A percentile compares a stretch with the other conserved stretches of the same genome.
Evolutionary conservation across 192 early-diverging fungal species (phyloP).

Genomic region (Coemansia sp.): DNA sequence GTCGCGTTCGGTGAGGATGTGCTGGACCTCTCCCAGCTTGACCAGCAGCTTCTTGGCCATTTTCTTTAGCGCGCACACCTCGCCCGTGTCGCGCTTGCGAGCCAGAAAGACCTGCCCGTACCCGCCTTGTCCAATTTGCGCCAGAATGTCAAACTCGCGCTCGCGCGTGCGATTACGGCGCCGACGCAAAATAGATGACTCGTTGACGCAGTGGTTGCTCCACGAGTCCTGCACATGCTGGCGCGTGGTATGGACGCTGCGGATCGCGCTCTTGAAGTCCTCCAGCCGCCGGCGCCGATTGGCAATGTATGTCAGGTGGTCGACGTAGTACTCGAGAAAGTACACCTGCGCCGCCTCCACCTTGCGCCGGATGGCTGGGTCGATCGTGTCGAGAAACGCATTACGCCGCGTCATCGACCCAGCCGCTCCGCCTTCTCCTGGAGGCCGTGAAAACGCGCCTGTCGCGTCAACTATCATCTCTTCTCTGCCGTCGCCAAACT

Average conservation of each 20-base stretch:
- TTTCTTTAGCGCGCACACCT: conserved; percentile 74
- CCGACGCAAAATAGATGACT: conserved; percentile 61
- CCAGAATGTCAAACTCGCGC: conserved; percentile 66
- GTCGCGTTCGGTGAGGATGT: conserved; percentile 75
- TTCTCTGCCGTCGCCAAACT: conserved; percentile 13
- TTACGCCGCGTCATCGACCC: conserved; percentile 50
- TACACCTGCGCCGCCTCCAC: conserved; percentile 56
- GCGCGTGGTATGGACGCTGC: conserved; percentile 36
- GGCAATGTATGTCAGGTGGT: conserved; percentile 74
- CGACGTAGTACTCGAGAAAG: conserved; percentile 83
- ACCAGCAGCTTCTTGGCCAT: conserved; percentile 71
- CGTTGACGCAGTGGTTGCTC: conserved; percentile 47
- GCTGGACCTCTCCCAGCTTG: conserved; percentile 65
- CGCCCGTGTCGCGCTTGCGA: conserved; percentile 65
- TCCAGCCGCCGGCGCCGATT: conserved; percentile 60
- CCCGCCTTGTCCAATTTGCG: conserved; percentile 77
- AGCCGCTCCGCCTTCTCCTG: conserved; percentile 11
- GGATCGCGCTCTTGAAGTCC: conserved; percentile 56
- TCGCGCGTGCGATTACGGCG: conserved; percentile 70
- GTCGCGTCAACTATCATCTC: conserved; percentile 12
- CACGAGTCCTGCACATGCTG: conserved; percentile 46
- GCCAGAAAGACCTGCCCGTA: conserved; percentile 79
- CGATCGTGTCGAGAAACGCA: conserved; percentile 48
- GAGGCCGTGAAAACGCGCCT: conserved; percentile 8
- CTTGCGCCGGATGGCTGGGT: conserved; percentile 48